Conservation (phyloP, 140 eudicot species). For the Cichorium intybus region DNA sequence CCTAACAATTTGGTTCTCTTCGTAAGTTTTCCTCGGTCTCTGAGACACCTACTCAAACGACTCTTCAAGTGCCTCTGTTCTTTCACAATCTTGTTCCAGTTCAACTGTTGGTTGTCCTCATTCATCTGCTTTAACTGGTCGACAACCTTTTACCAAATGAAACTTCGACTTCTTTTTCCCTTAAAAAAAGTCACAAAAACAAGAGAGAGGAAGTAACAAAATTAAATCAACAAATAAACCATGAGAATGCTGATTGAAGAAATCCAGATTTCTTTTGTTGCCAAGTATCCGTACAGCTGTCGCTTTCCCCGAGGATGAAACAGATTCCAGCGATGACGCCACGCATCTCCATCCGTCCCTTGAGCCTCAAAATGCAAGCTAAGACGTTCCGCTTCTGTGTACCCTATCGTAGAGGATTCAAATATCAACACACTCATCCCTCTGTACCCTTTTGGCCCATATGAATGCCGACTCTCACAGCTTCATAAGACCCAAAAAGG, state of each 20-base stretch:
- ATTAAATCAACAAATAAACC: slow-evolving; percentile 30
- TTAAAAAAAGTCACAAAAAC: slow-evolving; percentile 12
- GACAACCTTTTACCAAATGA: slow-evolving; percentile 62
- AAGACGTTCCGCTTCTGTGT: slow-evolving; percentile 66
- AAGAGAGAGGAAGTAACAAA: slow-evolving; percentile 1
- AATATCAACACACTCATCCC: slow-evolving; percentile 69
- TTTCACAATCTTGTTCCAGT: slow-evolving; percentile 42
- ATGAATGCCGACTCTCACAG: slow-evolving; percentile 66
- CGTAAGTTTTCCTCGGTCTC: slow-evolving; percentile 50
- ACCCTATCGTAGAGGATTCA: slow-evolving; percentile 64
- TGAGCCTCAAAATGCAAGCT: slow-evolving; percentile 54
- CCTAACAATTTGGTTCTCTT: slow-evolving; percentile 54
- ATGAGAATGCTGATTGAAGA: slow-evolving; percentile 60
- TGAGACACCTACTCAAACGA: slow-evolving; percentile 36
- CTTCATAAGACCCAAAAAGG: slow-evolving; percentile 68
- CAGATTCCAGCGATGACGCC: slow-evolving; percentile 30
- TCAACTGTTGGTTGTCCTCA: slow-evolving; percentile 36
- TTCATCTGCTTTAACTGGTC: slow-evolving; percentile 40
- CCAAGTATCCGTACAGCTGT: slow-evolving; percentile 63
- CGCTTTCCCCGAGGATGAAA: slow-evolving; percentile 62
- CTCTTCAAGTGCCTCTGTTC: slow-evolving; percentile 64
- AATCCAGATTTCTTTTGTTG: slow-evolving; percentile 53
- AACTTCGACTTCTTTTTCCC: slow-evolving; percentile 62
- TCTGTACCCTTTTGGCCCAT: slow-evolving; percentile 75
- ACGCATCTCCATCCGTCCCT: slow-evolving; percentile 49